Evolutionary conservation across 139 green algal species (phyloP).

Genomic region (Nannochloris sp.): DNA sequence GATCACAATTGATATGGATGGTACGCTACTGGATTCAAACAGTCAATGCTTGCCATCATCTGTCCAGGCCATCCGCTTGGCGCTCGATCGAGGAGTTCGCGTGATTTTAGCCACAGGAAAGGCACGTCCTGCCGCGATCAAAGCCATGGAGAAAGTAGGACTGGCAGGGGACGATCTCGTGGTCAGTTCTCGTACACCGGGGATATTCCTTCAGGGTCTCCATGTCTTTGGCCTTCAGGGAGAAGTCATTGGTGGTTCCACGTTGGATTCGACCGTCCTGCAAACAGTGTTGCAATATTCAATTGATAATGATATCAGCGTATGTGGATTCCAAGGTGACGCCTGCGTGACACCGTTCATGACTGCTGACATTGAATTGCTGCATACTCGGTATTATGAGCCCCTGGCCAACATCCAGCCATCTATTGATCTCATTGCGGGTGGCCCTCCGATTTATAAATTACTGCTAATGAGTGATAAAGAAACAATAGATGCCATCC

Average conservation of each 20-base stretch:
- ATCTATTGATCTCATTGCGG: constrained; percentile 41
- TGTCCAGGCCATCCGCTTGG: constrained; percentile 53
- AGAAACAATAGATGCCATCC: constrained; percentile 32
- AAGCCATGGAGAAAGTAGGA: constrained; percentile 43
- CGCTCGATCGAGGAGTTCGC: constrained; percentile 45
- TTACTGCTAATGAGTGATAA: constrained; percentile 75
- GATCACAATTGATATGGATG: constrained; percentile 74
- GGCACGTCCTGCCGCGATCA: constrained; percentile 73
- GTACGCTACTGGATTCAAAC: constrained; percentile 55
- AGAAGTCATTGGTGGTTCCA: constrained; percentile 17
- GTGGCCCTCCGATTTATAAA: constrained; percentile 53
- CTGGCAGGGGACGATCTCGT: constrained; percentile 57
- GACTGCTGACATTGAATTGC: constrained; percentile 49
- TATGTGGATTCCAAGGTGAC: constrained; percentile 80
- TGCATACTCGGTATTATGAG: constrained; percentile 76
- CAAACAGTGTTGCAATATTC: constrained; percentile 43
- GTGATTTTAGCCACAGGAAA: constrained; percentile 92
- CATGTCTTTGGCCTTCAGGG: constrained; percentile 46
- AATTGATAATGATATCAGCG: constrained; percentile 15
- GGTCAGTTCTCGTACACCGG: constrained; percentile 41
- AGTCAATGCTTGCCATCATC: constrained; percentile 49
- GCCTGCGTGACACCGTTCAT: constrained; percentile 57
- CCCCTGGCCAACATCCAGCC: constrained; percentile 43
- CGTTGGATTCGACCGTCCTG: constrained; percentile 49
- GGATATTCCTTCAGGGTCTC: constrained; percentile 85